These are phyloP conservation scores for Terana coerulea DNA, from an alignment of 768 basidiomycete genomes.

Conservation along the genomic window DNA sequence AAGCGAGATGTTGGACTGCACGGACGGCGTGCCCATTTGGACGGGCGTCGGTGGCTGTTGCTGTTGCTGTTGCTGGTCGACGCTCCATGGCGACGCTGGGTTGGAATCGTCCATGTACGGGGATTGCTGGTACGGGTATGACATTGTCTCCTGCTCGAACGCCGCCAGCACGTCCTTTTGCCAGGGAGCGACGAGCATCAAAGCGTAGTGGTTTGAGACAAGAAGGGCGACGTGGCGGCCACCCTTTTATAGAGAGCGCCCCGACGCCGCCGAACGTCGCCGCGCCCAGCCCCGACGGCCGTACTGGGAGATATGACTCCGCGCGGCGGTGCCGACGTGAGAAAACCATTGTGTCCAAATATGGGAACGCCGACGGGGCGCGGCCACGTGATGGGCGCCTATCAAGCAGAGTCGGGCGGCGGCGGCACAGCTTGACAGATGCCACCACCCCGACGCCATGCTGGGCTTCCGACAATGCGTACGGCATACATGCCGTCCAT, in stretches of 20 bases:
- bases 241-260: background rate
- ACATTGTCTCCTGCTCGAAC: constrained; percentile 1
- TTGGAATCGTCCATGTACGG: constrained; percentile 1
- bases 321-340: constrained; percentile 1
- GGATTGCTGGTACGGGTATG: constrained; percentile 4
- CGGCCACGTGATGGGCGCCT: too few species aligned
- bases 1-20: background rate
- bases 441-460: too few species aligned
- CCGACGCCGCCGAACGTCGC: constrained; percentile 9
- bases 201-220: background rate
- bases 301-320: constrained; percentile 2
- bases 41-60: background rate
- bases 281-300: constrained; percentile 1
- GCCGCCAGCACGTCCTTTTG: background rate
- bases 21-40: background rate
- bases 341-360: background rate
- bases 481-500: too few species aligned
- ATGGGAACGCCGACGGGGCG: constrained; percentile 2
- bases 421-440: too few species aligned
- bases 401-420: too few species aligned
- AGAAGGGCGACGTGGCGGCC: background rate
- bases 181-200: background rate
- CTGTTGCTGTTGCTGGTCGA: constrained; percentile 1
- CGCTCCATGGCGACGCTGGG: constrained; percentile 2
- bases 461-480: too few species aligned